Percentiles rank a stretch among this genome's conserved stretches.
Evolutionary conservation across 768 basidiomycete genomes (phyloP).

Genomic region (Tricholomella constricta): DNA sequence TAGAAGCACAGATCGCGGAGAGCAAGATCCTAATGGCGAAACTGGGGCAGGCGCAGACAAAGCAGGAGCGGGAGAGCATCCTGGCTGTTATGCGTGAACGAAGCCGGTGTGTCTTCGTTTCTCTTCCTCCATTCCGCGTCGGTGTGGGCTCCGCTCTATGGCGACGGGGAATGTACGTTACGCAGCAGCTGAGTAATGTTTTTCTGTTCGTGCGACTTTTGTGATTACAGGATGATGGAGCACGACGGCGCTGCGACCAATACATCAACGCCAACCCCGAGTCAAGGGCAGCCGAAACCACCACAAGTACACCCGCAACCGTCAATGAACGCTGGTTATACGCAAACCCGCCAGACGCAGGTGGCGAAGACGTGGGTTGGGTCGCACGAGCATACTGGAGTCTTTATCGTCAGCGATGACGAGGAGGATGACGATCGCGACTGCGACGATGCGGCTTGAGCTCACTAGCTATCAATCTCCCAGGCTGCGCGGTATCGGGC

Average conservation of each 20-base stretch:
- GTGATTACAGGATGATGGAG: constrained; percentile 38
- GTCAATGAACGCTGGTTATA: neutral
- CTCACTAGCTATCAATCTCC: neutral
- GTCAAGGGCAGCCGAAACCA: neutral
- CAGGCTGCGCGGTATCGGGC: neutral
- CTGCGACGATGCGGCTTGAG: constrained; percentile 7
- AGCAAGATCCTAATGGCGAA: constrained; percentile 53
- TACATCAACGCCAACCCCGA: neutral
- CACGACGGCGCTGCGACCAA: constrained; percentile 24
- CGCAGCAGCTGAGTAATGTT: constrained; percentile 23
- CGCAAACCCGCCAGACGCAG: constrained; percentile 14
- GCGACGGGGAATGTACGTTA: neutral
- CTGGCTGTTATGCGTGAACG: constrained; percentile 48
- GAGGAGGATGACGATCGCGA: constrained; percentile 27
- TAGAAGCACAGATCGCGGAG: constrained; percentile 55
- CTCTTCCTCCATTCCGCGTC: constrained; percentile 3
- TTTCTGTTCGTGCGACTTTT: constrained; percentile 16
- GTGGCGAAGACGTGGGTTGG: constrained; percentile 46
- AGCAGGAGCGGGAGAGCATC: constrained; percentile 52
- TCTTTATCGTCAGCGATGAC: constrained; percentile 47
- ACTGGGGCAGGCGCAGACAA: constrained; percentile 46
- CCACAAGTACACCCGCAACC: neutral
- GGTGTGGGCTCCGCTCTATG: constrained; percentile 14
- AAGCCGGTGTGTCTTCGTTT: constrained; percentile 49
- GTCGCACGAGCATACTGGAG: constrained; percentile 38